Conservation (phyloP, 1,284 basidiomycete species). For the Trametes versicolor region DNA sequence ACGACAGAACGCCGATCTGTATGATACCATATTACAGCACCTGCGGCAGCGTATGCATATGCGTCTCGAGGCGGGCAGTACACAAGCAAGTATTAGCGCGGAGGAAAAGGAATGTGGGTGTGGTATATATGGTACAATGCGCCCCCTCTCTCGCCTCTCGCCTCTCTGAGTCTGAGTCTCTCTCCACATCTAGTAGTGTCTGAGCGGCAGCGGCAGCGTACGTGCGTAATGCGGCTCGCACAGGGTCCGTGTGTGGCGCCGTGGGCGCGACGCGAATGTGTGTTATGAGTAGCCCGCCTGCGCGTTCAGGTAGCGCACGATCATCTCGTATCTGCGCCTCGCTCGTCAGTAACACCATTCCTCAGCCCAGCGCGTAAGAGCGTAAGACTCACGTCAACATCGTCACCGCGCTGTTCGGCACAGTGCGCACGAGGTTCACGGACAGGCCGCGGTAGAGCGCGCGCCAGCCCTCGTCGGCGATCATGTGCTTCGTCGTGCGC, state of each 20-base stretch:
- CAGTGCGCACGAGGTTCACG: conserved; percentile 91
- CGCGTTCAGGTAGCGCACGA: conserved; percentile 66
- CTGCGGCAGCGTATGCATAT: conserved; percentile 14
- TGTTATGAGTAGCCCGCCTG: conserved; percentile 34
- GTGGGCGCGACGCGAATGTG: not conserved
- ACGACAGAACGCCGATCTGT: not conserved
- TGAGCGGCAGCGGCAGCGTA: not conserved
- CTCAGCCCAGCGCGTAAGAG: not conserved
- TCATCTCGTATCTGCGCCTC: conserved; percentile 64
- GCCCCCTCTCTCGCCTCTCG: not conserved
- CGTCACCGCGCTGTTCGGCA: conserved; percentile 94
- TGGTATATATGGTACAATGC: conserved; percentile 39
- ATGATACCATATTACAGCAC: conserved; percentile 28
- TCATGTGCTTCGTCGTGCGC: conserved; percentile 77
- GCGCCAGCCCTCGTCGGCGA: conserved; percentile 84
- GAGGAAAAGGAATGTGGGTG: conserved; percentile 34
- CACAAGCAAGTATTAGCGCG: conserved; percentile 25
- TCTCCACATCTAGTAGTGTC: conserved; percentile 10
- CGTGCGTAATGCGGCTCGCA: not conserved
- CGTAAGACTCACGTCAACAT: conserved; percentile 86
- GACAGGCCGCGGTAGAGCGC: conserved; percentile 92
- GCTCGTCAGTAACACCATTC: conserved; percentile 2
- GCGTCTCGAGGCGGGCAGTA: conserved; percentile 20
- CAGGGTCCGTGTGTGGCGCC: not conserved
- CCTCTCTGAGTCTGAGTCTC: not conserved